phyloP scores from a whole-genome alignment of 352 stramenopile species.

The Globisporangium echinulatum region DNA sequence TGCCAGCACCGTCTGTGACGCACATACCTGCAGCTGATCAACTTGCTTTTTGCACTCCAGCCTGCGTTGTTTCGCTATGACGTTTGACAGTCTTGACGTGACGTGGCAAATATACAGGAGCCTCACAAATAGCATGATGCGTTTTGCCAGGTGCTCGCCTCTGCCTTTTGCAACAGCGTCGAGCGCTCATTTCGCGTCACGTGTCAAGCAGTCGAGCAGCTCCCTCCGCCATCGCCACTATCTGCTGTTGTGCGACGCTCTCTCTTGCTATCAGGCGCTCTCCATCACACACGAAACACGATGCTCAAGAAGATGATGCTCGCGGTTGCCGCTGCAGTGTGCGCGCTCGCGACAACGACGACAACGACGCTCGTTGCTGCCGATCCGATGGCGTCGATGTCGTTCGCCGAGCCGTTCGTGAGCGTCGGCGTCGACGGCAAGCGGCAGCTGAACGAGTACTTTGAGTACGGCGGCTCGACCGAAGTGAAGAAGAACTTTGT shows the following conservation, averaged over 20 bases:
- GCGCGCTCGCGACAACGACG: neutral
- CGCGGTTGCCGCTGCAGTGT: slow-evolving; percentile 17
- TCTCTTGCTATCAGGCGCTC: neutral
- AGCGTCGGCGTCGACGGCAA: slow-evolving; percentile 42
- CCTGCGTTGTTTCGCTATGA: too few relatives aligned
- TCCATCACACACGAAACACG: too few relatives aligned
- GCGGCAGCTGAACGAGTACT: slow-evolving; percentile 52
- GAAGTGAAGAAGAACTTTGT: slow-evolving; percentile 84
- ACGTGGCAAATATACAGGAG: too few relatives aligned
- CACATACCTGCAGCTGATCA: neutral
- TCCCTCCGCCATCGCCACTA: neutral
- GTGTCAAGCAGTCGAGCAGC: slow-evolving; percentile 6
- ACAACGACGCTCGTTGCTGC: slow-evolving; percentile 2
- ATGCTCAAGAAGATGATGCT: slow-evolving; percentile 16
- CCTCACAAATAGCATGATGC: too few relatives aligned
- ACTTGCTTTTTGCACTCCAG: neutral
- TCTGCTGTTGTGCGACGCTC: neutral
- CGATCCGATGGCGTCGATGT: slow-evolving; percentile 15
- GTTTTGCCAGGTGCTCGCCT: too few relatives aligned
- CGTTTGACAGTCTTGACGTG: too few relatives aligned
- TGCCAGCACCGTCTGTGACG: too few relatives aligned
- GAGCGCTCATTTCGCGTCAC: slow-evolving; percentile 3
- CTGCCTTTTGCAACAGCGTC: neutral
- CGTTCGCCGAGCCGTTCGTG: slow-evolving; percentile 65
- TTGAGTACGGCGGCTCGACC: slow-evolving; percentile 46